Base-by-base conservation (phyloP, 257 asterid species). In the Anisodus tanguticus region DNA sequence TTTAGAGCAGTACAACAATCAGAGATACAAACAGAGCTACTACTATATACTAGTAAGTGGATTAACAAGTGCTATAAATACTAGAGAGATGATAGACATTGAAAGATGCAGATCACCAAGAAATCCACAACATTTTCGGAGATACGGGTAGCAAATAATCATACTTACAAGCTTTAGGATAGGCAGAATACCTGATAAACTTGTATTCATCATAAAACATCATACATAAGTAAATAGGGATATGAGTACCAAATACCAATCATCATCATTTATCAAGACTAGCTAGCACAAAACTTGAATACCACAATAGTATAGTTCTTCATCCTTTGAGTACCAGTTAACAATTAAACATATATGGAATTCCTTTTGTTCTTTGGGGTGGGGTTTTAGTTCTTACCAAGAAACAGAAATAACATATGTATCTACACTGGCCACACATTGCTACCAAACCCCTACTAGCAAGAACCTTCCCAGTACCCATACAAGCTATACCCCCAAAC, bases 301-400 rank as follows among this genome's bases (percentile, higher is more conserved):
- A 69, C 53, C 54, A 16, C 78, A 17, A 41, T 8, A 69, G 78
- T 69, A 69, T 69, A 69, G 15, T 69, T 69, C 77, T 39, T 69
- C 77, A 16, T 69, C 9, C 10, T 9, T 8, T 69, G 77, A 39
- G 51, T 39, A 1, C 13, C 15, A 8, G 31, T 69, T 15, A 39
- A 69, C 53, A 69, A 41, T 7, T 69, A 35, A 15, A 16, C 53
- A 68, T 69, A 39, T 39, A 69, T 15, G 54, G 26, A 37, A 13
- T 3, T 68, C 12, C 51, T 1, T 68, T 37, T 7, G 11, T 7
- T 10, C 3, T 53, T 7, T 4, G 6, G 74, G 6, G 11, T 2
- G 13, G 47, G 13, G n/a, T 31, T 3, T 41, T 39, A 3, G 3
- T 6, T 49, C 7, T 69, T 69, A 41, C 11, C 78, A 39, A 39